Evolutionary conservation across 2,329 filamentous ascomycete species (phyloP).

Genomic region (Knufia petricola): DNA sequence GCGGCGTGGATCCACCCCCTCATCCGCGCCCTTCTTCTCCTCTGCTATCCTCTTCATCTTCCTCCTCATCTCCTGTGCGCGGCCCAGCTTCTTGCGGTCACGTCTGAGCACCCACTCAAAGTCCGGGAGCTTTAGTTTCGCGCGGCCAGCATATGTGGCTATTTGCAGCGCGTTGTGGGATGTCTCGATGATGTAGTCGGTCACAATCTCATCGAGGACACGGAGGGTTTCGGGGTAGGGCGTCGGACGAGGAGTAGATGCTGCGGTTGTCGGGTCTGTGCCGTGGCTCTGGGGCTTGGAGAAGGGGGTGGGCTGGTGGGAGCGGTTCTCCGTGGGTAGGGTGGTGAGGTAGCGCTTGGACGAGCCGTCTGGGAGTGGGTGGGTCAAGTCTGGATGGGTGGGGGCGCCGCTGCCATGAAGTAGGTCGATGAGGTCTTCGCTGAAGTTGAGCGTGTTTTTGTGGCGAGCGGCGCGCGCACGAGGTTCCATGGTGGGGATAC

Average conservation of each 20-base stretch:
- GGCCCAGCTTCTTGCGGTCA: slow-evolving; percentile 75
- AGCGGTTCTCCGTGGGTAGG: slow-evolving; percentile 14
- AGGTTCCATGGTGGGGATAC: slow-evolving; percentile 52
- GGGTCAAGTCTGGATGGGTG: slow-evolving; percentile 21
- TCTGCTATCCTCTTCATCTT: slow-evolving; percentile 81
- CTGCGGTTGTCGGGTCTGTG: no score
- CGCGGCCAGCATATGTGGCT: slow-evolving; percentile 75
- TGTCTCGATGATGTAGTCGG: slow-evolving; percentile 90
- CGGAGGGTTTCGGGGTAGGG: slow-evolving; percentile 77
- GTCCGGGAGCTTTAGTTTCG: slow-evolving; percentile 97
- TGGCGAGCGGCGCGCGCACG: slow-evolving; percentile 68
- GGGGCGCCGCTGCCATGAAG: slow-evolving; percentile 39
- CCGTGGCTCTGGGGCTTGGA: slow-evolving; percentile 42
- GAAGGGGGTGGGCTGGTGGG: slow-evolving; percentile 54
- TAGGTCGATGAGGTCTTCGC: slow-evolving; percentile 54
- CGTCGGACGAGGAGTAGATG: no score
- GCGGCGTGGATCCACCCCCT: slow-evolving; percentile 13
- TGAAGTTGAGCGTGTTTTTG: slow-evolving; percentile 74
- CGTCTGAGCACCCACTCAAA: slow-evolving; percentile 88
- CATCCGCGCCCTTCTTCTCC: slow-evolving; percentile 59
- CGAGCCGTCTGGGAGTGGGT: slow-evolving; percentile 25
- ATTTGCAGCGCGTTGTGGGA: slow-evolving; percentile 81
- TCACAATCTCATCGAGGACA: slow-evolving; percentile 87
- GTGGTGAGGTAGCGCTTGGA: slow-evolving; percentile 16
- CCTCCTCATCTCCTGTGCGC: slow-evolving; percentile 79